Evolutionary conservation across 164 flowering plant genomes (phyloP).

Genomic region (Piper betle): DNA sequence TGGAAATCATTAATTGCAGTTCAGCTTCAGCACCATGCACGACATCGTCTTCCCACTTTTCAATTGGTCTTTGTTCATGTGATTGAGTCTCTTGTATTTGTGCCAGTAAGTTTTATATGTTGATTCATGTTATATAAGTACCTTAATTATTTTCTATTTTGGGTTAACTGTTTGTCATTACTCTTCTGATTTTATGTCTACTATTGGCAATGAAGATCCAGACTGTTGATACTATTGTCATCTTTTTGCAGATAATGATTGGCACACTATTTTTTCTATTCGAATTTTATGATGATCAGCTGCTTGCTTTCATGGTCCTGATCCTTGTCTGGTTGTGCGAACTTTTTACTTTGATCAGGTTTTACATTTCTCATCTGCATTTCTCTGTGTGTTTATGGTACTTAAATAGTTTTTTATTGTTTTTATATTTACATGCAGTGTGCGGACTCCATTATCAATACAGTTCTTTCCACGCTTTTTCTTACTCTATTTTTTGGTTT

Average conservation of each 20-base stretch:
- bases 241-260: slow-evolving; percentile 78
- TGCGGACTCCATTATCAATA: slow-evolving; percentile 93
- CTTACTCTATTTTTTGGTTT: slow-evolving; percentile 91
- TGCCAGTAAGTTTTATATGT: slow-evolving; percentile 48
- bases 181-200: not conserved
- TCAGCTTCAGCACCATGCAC: slow-evolving; percentile 99
- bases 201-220: not conserved
- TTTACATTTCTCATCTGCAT: not conserved
- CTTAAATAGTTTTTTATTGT: not conserved
- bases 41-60: slow-evolving; percentile 91
- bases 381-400: not conserved
- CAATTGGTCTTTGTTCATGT: slow-evolving; percentile 98
- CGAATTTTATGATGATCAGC: slow-evolving; percentile 97
- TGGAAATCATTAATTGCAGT: slow-evolving; percentile 42
- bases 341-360: slow-evolving; percentile 94
- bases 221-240: not conserved
- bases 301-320: slow-evolving; percentile 94
- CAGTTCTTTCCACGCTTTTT: slow-evolving; percentile 99
- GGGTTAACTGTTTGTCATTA: not conserved
- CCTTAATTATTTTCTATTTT: not conserved
- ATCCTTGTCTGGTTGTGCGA: slow-evolving; percentile 96
- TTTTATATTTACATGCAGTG: slow-evolving; percentile 37
- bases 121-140: not conserved
- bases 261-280: slow-evolving; percentile 96
- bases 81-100: slow-evolving; percentile 96